A percentile compares a stretch with the other conserved stretches of the same genome.
Evolutionary conservation across 495 filamentous ascomycete genomes (phyloP).

Genomic region (Aspergillus conjunctus): DNA sequence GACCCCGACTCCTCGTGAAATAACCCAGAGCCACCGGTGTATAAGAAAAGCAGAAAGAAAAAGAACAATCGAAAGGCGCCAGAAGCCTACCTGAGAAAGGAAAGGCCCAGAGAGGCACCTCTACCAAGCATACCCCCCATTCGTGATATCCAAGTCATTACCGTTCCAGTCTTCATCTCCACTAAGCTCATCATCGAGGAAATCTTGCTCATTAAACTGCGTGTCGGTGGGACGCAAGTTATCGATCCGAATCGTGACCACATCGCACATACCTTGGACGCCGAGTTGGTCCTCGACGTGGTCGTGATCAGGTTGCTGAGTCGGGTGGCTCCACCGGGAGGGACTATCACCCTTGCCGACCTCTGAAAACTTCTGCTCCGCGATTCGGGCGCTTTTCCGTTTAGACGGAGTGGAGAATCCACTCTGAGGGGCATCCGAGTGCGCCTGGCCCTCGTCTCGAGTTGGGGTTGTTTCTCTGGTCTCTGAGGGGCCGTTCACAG

Average conservation of each 20-base stretch:
- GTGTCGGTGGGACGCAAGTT: slow-evolving; percentile 75
- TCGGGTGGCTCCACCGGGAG: neutral
- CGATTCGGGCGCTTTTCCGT: slow-evolving; percentile 46
- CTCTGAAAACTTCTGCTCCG: slow-evolving; percentile 32
- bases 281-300: slow-evolving; percentile 27
- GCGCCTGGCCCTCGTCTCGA: slow-evolving; percentile 1
- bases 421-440: slow-evolving; percentile 21
- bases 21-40: no score
- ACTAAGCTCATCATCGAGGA: slow-evolving; percentile 69
- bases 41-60: no score
- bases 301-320: slow-evolving; percentile 23
- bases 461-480: neutral
- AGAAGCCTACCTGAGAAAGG: no score
- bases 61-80: no score
- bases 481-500: slow-evolving; percentile 4
- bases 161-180: slow-evolving; percentile 83
- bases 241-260: slow-evolving; percentile 79
- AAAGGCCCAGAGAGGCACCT: neutral
- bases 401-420: slow-evolving; percentile 34
- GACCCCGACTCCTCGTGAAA: no score
- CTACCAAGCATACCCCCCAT: slow-evolving; percentile 36
- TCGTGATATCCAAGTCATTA: slow-evolving; percentile 31
- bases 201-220: slow-evolving; percentile 76
- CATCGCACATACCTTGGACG: slow-evolving; percentile 77
- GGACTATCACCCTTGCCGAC: slow-evolving; percentile 19